A percentile compares a stretch with the other conserved stretches of the same genome.
These are phyloP conservation scores for Datura wrightii DNA, from an alignment of 257 asterid species.

Conservation along the genomic window DNA sequence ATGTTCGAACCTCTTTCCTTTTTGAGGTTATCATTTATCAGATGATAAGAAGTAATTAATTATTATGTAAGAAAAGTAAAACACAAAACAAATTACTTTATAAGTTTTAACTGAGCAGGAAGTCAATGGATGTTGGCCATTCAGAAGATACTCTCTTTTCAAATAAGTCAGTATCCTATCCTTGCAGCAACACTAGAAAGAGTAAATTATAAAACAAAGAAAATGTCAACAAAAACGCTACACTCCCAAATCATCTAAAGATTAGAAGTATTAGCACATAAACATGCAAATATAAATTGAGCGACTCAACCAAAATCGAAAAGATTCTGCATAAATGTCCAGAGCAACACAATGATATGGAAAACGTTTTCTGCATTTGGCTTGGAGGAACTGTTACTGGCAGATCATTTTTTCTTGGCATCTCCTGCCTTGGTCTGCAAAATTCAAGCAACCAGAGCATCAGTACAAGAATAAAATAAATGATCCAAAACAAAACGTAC, in stretches of 20 bases:
- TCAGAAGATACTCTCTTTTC: background rate
- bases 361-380: background rate
- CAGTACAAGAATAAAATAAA: background rate
- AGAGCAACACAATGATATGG: background rate
- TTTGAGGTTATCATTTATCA: background rate
- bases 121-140: background rate
- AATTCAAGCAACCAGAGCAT: background rate
- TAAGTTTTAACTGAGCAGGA: background rate
- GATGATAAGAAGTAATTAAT: background rate
- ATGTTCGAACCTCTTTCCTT: background rate
- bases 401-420: slow-evolving; percentile 38
- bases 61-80: no score
- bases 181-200: no score
- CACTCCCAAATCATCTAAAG: background rate
- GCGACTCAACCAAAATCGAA: slow-evolving; percentile 24
- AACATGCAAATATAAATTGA: background rate
- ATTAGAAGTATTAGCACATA: background rate
- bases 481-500: background rate
- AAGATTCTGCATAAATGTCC: background rate
- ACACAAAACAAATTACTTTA: background rate
- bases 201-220: background rate
- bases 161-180: background rate
- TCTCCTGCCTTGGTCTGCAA: slow-evolving; percentile 50
- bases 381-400: background rate
- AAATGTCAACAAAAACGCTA: background rate